Percentiles rank a stretch among this genome's conserved stretches.
Conservation (phyloP, 129 eudicot species). For the Helianthus annuus region HanXRQr2.0-SUNRISE NC_035446.2:168234255-168234754, state of each 20-base stretch:
- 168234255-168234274: conserved; percentile 44
- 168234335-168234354: conserved; percentile 34
- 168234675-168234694: not conserved
- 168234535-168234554: not conserved
- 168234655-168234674: conserved; percentile 13
- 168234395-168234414: conserved; percentile 15
- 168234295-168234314: conserved; percentile 35
- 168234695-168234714: no score
- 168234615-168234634: conserved; percentile 21
- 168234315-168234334: conserved; percentile 38
- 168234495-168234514: conserved; percentile 14
- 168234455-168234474: not conserved
- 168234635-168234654: conserved; percentile 21
- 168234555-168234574: conserved; percentile 1
- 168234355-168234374: conserved; percentile 41
- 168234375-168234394: conserved; percentile 31
- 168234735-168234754: no score
- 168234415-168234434: not conserved
- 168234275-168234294: conserved; percentile 22
- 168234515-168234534: not conserved
- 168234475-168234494: conserved; percentile 1
- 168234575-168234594: conserved; percentile 18
- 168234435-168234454: conserved; percentile 2
- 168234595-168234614: conserved; percentile 30
- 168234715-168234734: no score